Conservation (phyloP, 768 basidiomycete species). For the Myochromella boudieri region DNA sequence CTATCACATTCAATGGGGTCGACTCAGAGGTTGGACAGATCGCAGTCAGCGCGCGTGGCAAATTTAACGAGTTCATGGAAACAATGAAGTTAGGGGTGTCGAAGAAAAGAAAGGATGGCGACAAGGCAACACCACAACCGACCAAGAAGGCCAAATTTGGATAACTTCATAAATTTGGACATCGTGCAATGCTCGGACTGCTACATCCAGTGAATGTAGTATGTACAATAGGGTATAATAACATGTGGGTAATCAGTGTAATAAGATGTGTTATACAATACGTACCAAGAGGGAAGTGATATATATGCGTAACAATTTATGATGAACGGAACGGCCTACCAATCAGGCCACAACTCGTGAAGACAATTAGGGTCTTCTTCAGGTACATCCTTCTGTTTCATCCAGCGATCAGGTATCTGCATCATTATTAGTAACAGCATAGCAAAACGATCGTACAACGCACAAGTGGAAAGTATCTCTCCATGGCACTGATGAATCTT, state of each 20-base stretch:
- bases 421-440: slow-evolving; percentile 1
- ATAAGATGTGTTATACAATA: not conserved
- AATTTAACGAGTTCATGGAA: slow-evolving; percentile 52
- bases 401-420: slow-evolving; percentile 88
- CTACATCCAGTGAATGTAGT: slow-evolving; percentile 16
- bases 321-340: slow-evolving; percentile 32
- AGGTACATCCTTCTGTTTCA: slow-evolving; percentile 79
- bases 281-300: not conserved
- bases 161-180: slow-evolving; percentile 31
- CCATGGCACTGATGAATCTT: slow-evolving; percentile 85
- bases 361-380: slow-evolving; percentile 68
- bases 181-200: slow-evolving; percentile 14
- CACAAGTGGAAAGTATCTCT: slow-evolving; percentile 87
- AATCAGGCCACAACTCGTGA: slow-evolving; percentile 64
- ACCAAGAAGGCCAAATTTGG: slow-evolving; percentile 66
- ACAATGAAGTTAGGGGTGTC: slow-evolving; percentile 44
- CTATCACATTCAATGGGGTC: slow-evolving; percentile 83
- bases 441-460: slow-evolving; percentile 11
- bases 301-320: not conserved
- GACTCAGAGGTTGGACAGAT: slow-evolving; percentile 77
- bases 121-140: slow-evolving; percentile 61
- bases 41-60: slow-evolving; percentile 49
- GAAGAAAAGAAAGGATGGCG: slow-evolving; percentile 79
- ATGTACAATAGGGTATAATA: slow-evolving; percentile 29
- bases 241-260: slow-evolving; percentile 17